phyloP scores from a whole-genome alignment of 441 rosid genomes.

The Brassica hybrid region DNA sequence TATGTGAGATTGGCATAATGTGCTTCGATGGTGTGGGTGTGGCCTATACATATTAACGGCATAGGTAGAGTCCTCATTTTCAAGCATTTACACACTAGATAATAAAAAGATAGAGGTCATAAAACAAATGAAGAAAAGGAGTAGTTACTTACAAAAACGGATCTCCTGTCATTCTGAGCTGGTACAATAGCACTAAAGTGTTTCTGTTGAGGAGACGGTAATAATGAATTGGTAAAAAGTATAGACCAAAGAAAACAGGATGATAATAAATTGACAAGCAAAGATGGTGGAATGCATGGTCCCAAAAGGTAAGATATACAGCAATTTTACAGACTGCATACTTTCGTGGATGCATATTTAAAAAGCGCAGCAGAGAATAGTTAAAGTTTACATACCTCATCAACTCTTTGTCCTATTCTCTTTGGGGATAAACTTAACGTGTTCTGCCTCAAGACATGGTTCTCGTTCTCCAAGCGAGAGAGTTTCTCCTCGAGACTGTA shows the following conservation, averaged over 20 bases:
- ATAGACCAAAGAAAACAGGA: slow-evolving; percentile 20
- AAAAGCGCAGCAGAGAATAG: slow-evolving; percentile 29
- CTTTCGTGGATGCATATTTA: slow-evolving; percentile 23
- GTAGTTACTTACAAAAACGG: slow-evolving; percentile 68
- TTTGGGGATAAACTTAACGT: slow-evolving; percentile 66
- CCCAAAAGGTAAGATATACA: slow-evolving; percentile 15
- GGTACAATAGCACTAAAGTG: slow-evolving; percentile 58
- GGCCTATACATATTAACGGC: slow-evolving; percentile 58
- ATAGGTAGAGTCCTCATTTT: slow-evolving; percentile 14
- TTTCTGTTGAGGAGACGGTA: slow-evolving; percentile 56
- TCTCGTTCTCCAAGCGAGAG: slow-evolving; percentile 82
- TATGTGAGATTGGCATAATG: slow-evolving; percentile 67
- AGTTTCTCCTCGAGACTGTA: slow-evolving; percentile 87
- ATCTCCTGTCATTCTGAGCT: slow-evolving; percentile 58
- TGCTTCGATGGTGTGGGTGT: slow-evolving; percentile 94
- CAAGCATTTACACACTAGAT: slow-evolving; percentile 15
- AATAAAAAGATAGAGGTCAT: slow-evolving; percentile 9
- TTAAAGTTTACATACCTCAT: slow-evolving; percentile 66
- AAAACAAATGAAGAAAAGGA: slow-evolving; percentile 11
- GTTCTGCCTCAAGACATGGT: no score
- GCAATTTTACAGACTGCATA: slow-evolving; percentile 17
- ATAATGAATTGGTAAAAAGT: slow-evolving; percentile 12
- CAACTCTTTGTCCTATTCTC: slow-evolving; percentile 57
- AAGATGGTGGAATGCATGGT: slow-evolving; percentile 13
- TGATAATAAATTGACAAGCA: slow-evolving; percentile 11